Percentiles rank a stretch among this genome's conserved stretches.
Conservation (phyloP, 1,139 yeast species). For the Kodamaea derodonti region DNA sequence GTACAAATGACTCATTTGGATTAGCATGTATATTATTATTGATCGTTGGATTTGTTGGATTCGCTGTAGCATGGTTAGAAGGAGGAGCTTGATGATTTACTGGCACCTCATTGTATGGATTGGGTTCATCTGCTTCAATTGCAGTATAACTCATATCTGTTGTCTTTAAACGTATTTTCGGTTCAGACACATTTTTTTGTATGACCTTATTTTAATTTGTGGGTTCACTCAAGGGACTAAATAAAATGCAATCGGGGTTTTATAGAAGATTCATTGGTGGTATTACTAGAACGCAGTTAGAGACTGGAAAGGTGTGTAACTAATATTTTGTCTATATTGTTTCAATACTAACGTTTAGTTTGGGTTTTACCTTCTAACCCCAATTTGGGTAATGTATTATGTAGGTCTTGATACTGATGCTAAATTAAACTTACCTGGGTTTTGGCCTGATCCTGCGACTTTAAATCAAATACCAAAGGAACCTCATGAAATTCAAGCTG, state of each 20-base stretch:
- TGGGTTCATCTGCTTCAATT: conserved; percentile 29
- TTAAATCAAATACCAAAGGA: conserved; percentile 89
- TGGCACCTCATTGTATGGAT: too few species aligned
- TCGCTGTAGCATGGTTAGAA: neutral
- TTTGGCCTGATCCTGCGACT: conserved; percentile 96
- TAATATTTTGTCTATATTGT: too few species aligned
- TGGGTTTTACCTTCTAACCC: conserved; percentile 81
- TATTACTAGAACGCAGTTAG: conserved; percentile 58
- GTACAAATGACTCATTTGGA: conserved; percentile 6
- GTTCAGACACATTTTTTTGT: conserved; percentile 1
- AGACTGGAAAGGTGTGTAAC: conserved; percentile 58
- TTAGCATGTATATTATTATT: neutral
- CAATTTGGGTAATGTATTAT: conserved; percentile 85
- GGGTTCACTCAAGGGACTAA: neutral
- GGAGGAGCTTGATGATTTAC: neutral
- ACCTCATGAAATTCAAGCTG: conserved; percentile 87
- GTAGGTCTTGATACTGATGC: conserved; percentile 87
- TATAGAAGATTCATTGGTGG: conserved; percentile 33
- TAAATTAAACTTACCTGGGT: conserved; percentile 89
- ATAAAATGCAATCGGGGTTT: conserved; percentile 14
- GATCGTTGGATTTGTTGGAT: neutral
- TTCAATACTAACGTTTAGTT: conserved; percentile 40
- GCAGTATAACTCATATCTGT: conserved; percentile 14
- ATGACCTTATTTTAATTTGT: neutral
- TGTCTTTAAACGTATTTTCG: neutral